phyloP scores from a whole-genome alignment of 768 basidiomycete genomes.

The Leucocoprinus leucothites region DNA sequence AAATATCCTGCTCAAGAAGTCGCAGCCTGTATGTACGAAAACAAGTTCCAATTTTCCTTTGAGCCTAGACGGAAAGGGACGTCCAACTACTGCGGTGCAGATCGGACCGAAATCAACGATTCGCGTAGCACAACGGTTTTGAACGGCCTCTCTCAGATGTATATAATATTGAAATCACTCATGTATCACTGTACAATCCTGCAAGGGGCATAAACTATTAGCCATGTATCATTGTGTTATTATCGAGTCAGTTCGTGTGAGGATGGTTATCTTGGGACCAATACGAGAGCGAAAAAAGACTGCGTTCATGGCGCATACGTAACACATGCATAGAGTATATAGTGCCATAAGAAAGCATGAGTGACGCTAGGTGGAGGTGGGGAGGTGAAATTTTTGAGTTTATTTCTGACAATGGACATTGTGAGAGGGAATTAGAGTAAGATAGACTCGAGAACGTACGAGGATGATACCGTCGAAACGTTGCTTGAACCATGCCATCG shows the following conservation, averaged over 20 bases:
- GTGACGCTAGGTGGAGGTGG: slow-evolving; percentile 16
- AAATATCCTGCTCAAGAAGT: slow-evolving; percentile 22
- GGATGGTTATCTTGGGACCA: background rate
- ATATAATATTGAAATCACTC: background rate
- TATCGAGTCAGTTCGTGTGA: background rate
- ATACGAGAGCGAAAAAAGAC: slow-evolving; percentile 11
- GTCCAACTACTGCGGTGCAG: slow-evolving; percentile 31
- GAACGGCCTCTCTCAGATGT: background rate
- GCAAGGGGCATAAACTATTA: too few relatives aligned
- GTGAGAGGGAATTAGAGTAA: slow-evolving; percentile 3
- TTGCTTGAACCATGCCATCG: slow-evolving; percentile 99
- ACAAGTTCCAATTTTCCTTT: slow-evolving; percentile 25
- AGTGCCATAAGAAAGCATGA: slow-evolving; percentile 27
- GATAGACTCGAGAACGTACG: slow-evolving; percentile 39
- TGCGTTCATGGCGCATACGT: slow-evolving; percentile 25
- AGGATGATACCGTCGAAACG: slow-evolving; percentile 97
- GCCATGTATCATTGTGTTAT: background rate
- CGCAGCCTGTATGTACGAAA: slow-evolving; percentile 13
- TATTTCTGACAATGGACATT: slow-evolving; percentile 28
- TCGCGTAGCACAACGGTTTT: slow-evolving; percentile 16
- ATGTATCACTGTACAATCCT: background rate
- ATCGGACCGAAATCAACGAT: slow-evolving; percentile 33
- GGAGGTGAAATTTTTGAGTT: slow-evolving; percentile 18
- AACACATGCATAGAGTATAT: slow-evolving; percentile 28
- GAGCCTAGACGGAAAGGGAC: slow-evolving; percentile 34